Evolutionary conservation across 176 grass and related monocot genomes (phyloP), one percentile per base, ranked within the genome.

Genomic region (Eleusine indica): DNA sequence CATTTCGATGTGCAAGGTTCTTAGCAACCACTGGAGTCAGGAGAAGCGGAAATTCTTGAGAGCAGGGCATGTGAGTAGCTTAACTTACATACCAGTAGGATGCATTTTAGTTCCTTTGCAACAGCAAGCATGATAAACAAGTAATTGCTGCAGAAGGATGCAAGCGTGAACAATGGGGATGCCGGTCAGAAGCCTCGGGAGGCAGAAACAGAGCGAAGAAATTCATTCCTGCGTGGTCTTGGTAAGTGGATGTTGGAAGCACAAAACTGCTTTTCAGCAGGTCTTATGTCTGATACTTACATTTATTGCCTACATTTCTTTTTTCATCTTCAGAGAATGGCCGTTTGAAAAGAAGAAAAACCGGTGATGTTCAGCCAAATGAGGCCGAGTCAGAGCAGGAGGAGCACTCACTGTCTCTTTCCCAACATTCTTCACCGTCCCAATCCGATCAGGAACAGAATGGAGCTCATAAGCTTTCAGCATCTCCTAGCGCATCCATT

Each of bases 401-500:
- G 53, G 96, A 99, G 76, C 91, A 99, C 84, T 99, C 97, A 1
- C 83, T 99, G 4, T 94, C 91, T 49, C 84, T 99, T 83, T 99
- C 97, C 5, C 97, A 96, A 6, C 93, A 92, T 56, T 99, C 97
- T 21, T 99, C 97, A 3, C 91, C 97, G 4, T 96, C 96, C 3
- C 96, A 92, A 62, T 99, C 96, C 1, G 96, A 99, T 57, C 96
- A 96, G 79, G 93, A 99, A 61, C 93, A 91, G 70, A 99, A 90
- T 63, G 89, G 86, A 70, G 73, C 63, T 65, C 85, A 85, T 66
- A 99, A 94, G 12, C 72, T 92, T 68, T 89, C 93, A 5, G 84
- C 77, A 30, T 90, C 96, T 51, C 87, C 93, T 0, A 92, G 86
- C 17, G 76, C 78, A 7, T 95, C 87, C 1, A 83, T 86, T 43